Base-by-base conservation (phyloP, 495 filamentous ascomycete genomes). In the Hypoxylon lenormandii region DNA sequence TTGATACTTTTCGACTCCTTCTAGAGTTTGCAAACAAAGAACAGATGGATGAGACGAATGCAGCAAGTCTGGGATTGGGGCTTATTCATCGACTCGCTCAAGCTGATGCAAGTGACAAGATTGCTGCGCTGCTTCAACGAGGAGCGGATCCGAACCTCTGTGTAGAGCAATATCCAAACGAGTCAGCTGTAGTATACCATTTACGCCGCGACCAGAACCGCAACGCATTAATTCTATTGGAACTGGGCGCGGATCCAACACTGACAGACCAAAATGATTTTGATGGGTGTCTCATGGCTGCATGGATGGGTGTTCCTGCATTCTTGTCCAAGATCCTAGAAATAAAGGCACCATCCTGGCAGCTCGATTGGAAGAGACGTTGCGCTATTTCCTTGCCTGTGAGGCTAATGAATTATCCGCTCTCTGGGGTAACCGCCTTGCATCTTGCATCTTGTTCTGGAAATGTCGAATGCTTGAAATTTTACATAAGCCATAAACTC, bases 371-470 rank as follows among this genome's bases (percentile, higher is more conserved):
- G 55, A 4, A 59, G 13, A 59, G 16, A 48, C 18, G 4, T 5
- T 19, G 11, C 15, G 8, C 21, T 22, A 8, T 21, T 6, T 6
- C 11, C 0, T 18, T 53, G 6, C 30, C 5, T 33, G 10, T 33
- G 10, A 1, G 30, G 1, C 3, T 1, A 3, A 7, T 4, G 30
- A 8, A 33, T 8, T 7, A 1, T 8, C 1, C 3, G 6, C 10
- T 11, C 5, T 33, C 10, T 7, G 10, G 30, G 10, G 1, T 7
- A 13, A 49, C 15, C 26, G 23, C 55, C 26, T 18, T 59, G 11
- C 55, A 59, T 11, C 11, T 59, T 5, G 28, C 55, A 2, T 33
- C 55, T 4, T 1, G n/a, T 49, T 59, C 55, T 1, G 55, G 55
- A 4, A 49, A 48, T 16, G 12, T 49, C 15, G 43, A 59, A 4